These are phyloP conservation scores for Erysimum cheiranthoides DNA, from an alignment of 345 rosid species.

Conservation along the genomic window DNA sequence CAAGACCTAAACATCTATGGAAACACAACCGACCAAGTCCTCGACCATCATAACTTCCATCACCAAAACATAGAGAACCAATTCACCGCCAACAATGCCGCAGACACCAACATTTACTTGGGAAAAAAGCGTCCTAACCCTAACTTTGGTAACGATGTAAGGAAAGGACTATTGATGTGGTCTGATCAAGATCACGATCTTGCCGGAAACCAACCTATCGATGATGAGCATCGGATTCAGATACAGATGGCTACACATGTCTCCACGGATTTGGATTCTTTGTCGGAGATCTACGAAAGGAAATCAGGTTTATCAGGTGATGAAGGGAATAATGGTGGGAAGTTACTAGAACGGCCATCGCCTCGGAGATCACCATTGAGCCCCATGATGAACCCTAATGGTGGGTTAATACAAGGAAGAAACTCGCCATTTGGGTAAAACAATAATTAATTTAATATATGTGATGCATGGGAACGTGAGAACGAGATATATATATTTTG, in stretches of 20 bases:
- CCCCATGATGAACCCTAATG: constrained; percentile 57
- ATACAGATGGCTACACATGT: constrained; percentile 56
- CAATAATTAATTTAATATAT: constrained; percentile 1
- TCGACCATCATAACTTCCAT: constrained; percentile 61
- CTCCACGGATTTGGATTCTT: constrained; percentile 67
- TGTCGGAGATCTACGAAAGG: constrained; percentile 76
- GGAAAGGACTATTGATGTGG: constrained; percentile 83
- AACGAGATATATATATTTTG: constrained; percentile 40
- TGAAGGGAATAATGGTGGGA: constrained; percentile 48
- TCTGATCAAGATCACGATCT: constrained; percentile 78
- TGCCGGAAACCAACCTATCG: constrained; percentile 40
- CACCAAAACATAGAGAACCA: constrained; percentile 67
- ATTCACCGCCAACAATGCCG: constrained; percentile 54
- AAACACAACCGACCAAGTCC: constrained; percentile 55
- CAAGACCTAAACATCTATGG: constrained; percentile 96
- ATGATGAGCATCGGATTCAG: constrained; percentile 58
- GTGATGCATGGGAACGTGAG: constrained; percentile 36
- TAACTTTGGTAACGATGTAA: constrained; percentile 54
- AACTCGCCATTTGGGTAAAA: constrained; percentile 66
- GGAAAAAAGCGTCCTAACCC: constrained; percentile 78
- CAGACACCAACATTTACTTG: constrained; percentile 54
- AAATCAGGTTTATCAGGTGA: constrained; percentile 70
- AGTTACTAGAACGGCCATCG: constrained; percentile 68
- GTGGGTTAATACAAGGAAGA: constrained; percentile 61
- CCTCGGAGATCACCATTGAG: constrained; percentile 68